Base-by-base conservation (phyloP, 805 yeast species). In the Yamadazyma nakazawae region DNA sequence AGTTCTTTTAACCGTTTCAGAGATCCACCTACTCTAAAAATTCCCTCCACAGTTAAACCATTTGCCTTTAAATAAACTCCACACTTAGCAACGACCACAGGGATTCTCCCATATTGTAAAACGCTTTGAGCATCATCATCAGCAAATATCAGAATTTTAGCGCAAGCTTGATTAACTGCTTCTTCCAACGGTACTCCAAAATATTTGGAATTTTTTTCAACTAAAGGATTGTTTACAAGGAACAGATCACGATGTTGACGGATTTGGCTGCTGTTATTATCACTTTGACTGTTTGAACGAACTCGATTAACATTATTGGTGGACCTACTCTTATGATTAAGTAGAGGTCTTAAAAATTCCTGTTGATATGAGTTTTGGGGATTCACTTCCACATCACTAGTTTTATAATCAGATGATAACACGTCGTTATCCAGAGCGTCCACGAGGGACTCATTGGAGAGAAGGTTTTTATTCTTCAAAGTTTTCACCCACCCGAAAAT, bases 11-110 rank as follows among this genome's bases (percentile, higher is more conserved):
- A 84, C 46, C 99, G 76, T 59, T 89, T 86, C 26, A 88, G 82
- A 13, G 96, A 85, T 2, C 99, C 99, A 0, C 95, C 94, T 1
- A 94, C 86, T 49, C 99, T 74, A 63, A 94, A 94, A 3, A 94
- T 88, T 5, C 99, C 99, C 62, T 92, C 94, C 0, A 86, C 84
- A 28, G 80, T 79, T 28, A 89, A 71, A 2, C 85, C 96, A 52
- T 88, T 81, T 40, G 80, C 79, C 59, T 94, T 92, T 49, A 94
- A 67, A 59, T 68, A 91, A 0, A 87, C 83, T 0, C 98, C 97
- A 68, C 99, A 92, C 55, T 89, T 86, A 13, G 97, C 98, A n/a
- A 94, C 95, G 12, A 94, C 85, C 14, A 89, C 78, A 0, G 99
- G 99, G 16, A 94, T 88, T 44, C 82, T 74, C 18, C 98, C 99